These are phyloP conservation scores for Amoebophrya sp. DNA, from an alignment of 169 alveolate genomes.

Conservation along the genomic window DNA sequence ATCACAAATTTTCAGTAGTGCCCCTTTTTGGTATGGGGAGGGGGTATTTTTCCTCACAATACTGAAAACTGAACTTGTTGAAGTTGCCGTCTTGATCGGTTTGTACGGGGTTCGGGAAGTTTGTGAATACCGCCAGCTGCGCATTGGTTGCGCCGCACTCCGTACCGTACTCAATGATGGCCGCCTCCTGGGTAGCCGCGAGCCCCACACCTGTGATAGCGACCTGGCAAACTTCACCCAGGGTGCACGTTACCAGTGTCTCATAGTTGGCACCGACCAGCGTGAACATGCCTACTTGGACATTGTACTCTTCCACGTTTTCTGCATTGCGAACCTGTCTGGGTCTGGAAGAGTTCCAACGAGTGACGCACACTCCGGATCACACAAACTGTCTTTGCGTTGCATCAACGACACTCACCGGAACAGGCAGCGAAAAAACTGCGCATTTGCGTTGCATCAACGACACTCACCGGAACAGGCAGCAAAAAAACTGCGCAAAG, in stretches of 20 bases:
- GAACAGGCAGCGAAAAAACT: no score
- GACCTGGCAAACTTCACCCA: not conserved
- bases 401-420: no score
- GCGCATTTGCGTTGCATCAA: no score
- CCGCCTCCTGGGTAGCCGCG: not conserved
- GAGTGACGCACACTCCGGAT: no score
- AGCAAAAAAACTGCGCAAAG: no score
- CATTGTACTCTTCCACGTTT: not conserved
- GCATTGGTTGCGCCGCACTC: not conserved
- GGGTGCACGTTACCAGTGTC: not conserved
- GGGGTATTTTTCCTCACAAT: no score
- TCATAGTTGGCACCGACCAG: not conserved
- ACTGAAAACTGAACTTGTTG: not conserved
- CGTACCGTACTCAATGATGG: not conserved
- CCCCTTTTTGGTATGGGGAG: no score
- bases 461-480: no score
- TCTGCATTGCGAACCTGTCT: no score
- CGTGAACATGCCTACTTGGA: not conserved
- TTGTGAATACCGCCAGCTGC: not conserved
- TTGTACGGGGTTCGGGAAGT: not conserved
- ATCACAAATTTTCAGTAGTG: no score
- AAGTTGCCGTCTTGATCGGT: not conserved
- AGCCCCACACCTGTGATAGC: not conserved
- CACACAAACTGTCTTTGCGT: no score
- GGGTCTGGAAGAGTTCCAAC: no score